phyloP scores from a whole-genome alignment of 805 yeast genomes.

The Candida insectalens region DNA sequence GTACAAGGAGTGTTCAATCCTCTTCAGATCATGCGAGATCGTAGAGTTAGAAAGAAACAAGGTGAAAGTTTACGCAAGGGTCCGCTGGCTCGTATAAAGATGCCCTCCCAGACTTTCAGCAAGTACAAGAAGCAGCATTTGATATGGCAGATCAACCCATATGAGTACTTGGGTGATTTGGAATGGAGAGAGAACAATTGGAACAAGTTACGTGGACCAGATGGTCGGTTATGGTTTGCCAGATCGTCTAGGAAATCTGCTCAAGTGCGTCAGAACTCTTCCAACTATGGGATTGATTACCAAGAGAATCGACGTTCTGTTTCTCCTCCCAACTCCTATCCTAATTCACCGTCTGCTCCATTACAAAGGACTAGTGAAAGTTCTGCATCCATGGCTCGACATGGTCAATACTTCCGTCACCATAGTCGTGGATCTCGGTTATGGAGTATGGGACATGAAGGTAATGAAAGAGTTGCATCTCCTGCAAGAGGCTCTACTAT shows the following conservation, averaged over 20 bases:
- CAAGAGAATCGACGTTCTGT: too few relatives aligned
- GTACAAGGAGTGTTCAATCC: conserved; percentile 75
- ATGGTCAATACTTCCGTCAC: conserved; percentile 19
- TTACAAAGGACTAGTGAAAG: conserved; percentile 14
- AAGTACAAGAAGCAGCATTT: conserved; percentile 32
- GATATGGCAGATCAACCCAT: conserved; percentile 57
- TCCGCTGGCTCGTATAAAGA: conserved; percentile 28
- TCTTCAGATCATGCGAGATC: conserved; percentile 67
- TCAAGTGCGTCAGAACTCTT: too few relatives aligned
- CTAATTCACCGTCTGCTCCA: too few relatives aligned
- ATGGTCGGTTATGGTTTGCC: conserved; percentile 41
- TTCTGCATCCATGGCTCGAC: conserved; percentile 18
- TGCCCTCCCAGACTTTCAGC: conserved; percentile 59
- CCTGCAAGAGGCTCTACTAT: too few relatives aligned
- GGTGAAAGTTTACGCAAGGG: conserved; percentile 34
- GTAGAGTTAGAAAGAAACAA: conserved; percentile 45
- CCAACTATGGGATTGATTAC: too few relatives aligned
- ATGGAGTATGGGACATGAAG: too few relatives aligned
- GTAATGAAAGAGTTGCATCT: too few relatives aligned
- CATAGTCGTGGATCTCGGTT: too few relatives aligned
- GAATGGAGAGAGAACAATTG: conserved; percentile 51
- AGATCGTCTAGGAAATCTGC: too few relatives aligned
- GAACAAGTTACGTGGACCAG: conserved; percentile 35
- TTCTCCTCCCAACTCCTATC: too few relatives aligned
- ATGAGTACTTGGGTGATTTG: conserved; percentile 47